phyloP scores from a whole-genome alignment of 2,329 filamentous ascomycete species.

The Talaromyces atroroseus region DNA sequence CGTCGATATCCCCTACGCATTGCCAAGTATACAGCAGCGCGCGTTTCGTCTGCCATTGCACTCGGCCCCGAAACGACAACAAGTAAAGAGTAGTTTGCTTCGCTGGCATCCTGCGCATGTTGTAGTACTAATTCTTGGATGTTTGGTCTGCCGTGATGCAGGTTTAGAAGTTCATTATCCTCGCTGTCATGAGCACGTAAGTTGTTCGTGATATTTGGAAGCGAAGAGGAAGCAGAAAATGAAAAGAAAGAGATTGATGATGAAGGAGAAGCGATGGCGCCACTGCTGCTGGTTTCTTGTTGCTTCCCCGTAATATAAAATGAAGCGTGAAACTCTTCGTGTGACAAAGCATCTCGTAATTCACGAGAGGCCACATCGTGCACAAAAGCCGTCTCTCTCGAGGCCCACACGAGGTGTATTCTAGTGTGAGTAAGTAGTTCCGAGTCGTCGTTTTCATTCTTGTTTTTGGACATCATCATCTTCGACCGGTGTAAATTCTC shows the following conservation, averaged over 20 bases:
- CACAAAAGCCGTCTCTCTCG: conserved; percentile 28
- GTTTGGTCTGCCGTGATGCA: conserved; percentile 35
- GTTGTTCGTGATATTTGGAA: not conserved
- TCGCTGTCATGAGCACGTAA: not conserved
- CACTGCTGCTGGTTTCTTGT: not conserved
- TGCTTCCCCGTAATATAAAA: conserved; percentile 20
- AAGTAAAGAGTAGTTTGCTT: conserved; percentile 25
- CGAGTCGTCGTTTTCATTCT: conserved; percentile 1
- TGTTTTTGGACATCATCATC: not conserved
- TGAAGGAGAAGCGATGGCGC: not conserved
- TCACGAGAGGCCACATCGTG: conserved; percentile 23
- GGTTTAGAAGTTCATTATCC: conserved; percentile 14
- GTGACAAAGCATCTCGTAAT: conserved; percentile 21
- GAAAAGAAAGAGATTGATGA: not conserved
- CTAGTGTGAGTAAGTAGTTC: conserved; percentile 19
- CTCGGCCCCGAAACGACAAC: conserved; percentile 44
- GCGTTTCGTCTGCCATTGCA: conserved; percentile 42
- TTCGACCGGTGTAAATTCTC: conserved; percentile 26
- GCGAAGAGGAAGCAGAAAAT: not conserved
- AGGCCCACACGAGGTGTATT: conserved; percentile 33
- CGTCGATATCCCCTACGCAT: conserved; percentile 27
- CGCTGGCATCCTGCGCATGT: conserved; percentile 26
- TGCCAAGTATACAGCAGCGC: conserved; percentile 35
- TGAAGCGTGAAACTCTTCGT: conserved; percentile 27
- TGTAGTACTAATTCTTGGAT: conserved; percentile 29